Evolutionary conservation across 169 alveolate species (phyloP), one percentile per base, ranked within the genome.

Genomic region (Plasmodium reichenowi): DNA sequence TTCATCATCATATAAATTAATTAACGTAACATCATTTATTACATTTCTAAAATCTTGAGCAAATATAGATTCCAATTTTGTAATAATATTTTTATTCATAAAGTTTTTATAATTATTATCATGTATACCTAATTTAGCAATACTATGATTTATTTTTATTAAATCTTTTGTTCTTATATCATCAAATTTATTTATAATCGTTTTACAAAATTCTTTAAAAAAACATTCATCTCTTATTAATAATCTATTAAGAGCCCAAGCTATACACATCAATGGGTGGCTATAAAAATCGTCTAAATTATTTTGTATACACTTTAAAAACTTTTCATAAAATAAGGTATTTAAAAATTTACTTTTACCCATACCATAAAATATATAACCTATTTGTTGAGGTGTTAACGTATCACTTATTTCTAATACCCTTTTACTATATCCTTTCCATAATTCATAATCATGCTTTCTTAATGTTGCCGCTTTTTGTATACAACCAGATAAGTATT

Each of bases 391-490:
- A n/a, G 96, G 94, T 32, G 96, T 92, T 56, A 93, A 86, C 17
- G 92, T 75, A 38, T 94, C 93, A 8, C 93, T 73, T 43, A 95
- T 78, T 67, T 94, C 95, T 87, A 93, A 74, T 8, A 92, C 76
- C 50, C 97, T 80, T 62, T 47, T 66, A 32, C 63, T 59, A 26
- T 54, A 43, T 20, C 60, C 91, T 43, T 66, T 94, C 97, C 97
- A 95, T 26, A 95, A 89, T 17, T 58, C 72, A 67, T 75, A 29
- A 67, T 95, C 97, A 75, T 95, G 97, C 48, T 95, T 95, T 78
- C 97, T 92, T 67, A 93, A 68, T 12, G 96, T 91, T 47, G 97
- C 97, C 54, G 97, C 97, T 78, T 95, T 95, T 74, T 95, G 97
- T 12, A 95, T 96, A 48, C 94, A 90, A 1, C 97, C 97, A 1